Percentiles rank a stretch among this genome's conserved stretches.
These are phyloP conservation scores for Platanus orientalis DNA, from an alignment of 164 flowering plant species.

Conservation along the genomic window DNA sequence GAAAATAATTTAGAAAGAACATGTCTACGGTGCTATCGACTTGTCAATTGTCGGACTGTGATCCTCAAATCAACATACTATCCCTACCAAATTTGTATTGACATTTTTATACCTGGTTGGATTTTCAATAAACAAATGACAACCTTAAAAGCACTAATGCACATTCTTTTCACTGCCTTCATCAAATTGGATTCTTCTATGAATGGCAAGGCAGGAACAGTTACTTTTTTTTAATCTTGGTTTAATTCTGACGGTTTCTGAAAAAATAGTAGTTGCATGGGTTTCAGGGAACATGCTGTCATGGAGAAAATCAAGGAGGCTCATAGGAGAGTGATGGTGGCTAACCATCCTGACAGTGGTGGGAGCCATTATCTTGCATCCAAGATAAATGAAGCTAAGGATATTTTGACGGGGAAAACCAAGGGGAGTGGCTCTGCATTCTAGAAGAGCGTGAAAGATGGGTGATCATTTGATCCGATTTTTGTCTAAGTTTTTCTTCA, in stretches of 20 bases:
- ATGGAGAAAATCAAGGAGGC: conserved; percentile 51
- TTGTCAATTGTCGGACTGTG: no score
- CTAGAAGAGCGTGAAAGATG: conserved; percentile 1
- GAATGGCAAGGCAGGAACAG: not conserved
- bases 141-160: no score
- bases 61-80: no score
- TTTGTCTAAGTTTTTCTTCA: no score
- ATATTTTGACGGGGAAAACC: conserved; percentile 22
- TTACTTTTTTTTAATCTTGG: no score
- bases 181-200: not conserved
- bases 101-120: not conserved
- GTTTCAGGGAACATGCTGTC: conserved; percentile 24
- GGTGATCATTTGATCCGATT: not conserved
- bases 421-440: conserved; percentile 27
- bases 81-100: no score
- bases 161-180: not conserved
- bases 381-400: conserved; percentile 42
- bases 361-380: conserved; percentile 42
- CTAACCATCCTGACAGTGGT: conserved; percentile 42
- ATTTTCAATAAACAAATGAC: not conserved
- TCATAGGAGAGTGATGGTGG: conserved; percentile 43
- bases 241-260: not conserved
- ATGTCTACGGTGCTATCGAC: no score
- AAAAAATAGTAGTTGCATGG: not conserved
- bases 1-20: no score